These are phyloP conservation scores for Cutaneotrichosporon cavernicola DNA, from an alignment of 1,284 basidiomycete species.

Conservation along the genomic window DNA sequence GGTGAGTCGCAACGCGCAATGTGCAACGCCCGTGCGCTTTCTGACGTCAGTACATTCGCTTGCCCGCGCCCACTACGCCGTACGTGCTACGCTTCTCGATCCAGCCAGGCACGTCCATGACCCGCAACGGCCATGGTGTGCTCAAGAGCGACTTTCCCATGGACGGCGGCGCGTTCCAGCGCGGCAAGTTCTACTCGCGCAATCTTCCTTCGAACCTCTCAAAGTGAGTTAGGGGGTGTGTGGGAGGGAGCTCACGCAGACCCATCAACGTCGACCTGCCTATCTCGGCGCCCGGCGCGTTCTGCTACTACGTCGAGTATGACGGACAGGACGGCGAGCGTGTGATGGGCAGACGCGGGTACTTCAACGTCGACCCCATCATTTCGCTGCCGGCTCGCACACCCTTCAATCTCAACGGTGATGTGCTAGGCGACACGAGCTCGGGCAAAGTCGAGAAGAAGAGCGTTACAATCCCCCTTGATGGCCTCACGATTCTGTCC, in stretches of 20 bases:
- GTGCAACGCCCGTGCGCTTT: not conserved
- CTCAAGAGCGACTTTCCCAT: slow-evolving; percentile 94
- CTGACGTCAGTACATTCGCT: slow-evolving; percentile 75
- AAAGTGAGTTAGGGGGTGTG: slow-evolving; percentile 58
- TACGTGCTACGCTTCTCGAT: slow-evolving; percentile 86
- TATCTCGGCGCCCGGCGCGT: slow-evolving; percentile 91
- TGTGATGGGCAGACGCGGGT: slow-evolving; percentile 76
- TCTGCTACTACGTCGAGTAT: slow-evolving; percentile 90
- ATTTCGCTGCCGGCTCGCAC: slow-evolving; percentile 70
- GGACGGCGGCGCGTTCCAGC: slow-evolving; percentile 78
- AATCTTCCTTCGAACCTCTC: slow-evolving; percentile 52
- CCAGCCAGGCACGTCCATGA: slow-evolving; percentile 81
- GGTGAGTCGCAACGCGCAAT: slow-evolving; percentile 57
- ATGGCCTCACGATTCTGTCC: slow-evolving; percentile 80
- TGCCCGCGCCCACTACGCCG: slow-evolving; percentile 82
- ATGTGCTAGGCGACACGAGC: slow-evolving; percentile 56
- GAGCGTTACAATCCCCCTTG: slow-evolving; percentile 62
- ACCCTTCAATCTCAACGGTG: slow-evolving; percentile 55
- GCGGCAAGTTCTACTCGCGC: slow-evolving; percentile 72
- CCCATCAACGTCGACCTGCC: slow-evolving; percentile 88
- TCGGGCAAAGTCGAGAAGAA: slow-evolving; percentile 57
- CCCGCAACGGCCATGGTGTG: slow-evolving; percentile 69
- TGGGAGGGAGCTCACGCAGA: slow-evolving; percentile 52
- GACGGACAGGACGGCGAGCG: slow-evolving; percentile 60
- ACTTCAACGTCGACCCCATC: slow-evolving; percentile 92